Evolutionary conservation across 129 eudicot species (phyloP).

Genomic region (Ambrosia artemisiifolia): DNA sequence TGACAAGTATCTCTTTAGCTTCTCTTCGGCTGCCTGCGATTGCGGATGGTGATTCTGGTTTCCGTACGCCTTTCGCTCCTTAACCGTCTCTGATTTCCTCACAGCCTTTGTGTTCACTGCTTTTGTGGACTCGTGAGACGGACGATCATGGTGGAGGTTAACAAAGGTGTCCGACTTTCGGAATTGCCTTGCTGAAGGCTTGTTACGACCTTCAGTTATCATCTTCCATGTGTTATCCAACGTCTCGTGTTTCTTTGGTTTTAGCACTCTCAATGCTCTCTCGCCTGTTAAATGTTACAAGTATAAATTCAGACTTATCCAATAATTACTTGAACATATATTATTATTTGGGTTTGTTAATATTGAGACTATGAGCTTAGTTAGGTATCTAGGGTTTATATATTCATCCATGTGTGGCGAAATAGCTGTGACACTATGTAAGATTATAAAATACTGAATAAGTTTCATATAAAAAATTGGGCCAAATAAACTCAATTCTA

Average conservation of each 20-base stretch:
- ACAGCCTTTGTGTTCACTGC: constrained; percentile 22
- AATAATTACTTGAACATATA: no score
- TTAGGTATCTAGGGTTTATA: no score
- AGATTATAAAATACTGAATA: no score
- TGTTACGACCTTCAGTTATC: constrained; percentile 61
- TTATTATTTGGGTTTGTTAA: no score
- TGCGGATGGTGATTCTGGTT: constrained; percentile 17
- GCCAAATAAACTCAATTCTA: no score
- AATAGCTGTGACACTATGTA: no score
- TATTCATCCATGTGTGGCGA: no score
- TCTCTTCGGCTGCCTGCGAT: constrained; percentile 29
- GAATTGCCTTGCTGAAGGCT: constrained; percentile 51
- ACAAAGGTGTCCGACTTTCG: constrained; percentile 46
- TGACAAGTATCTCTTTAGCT: constrained; percentile 54
- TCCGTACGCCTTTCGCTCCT: constrained; percentile 40
- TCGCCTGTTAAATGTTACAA: constrained; percentile 31
- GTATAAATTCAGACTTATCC: neutral
- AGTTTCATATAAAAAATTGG: no score
- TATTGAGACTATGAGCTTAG: no score
- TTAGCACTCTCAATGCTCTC: constrained; percentile 43
- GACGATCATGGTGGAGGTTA: neutral
- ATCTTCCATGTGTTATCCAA: constrained; percentile 68
- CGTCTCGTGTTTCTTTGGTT: constrained; percentile 61
- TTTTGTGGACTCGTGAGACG: neutral
- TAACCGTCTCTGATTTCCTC: constrained; percentile 53